These are phyloP conservation scores for Diplotaxis tenuifolia DNA, from an alignment of 345 rosid species.

Conservation along the genomic window DNA sequence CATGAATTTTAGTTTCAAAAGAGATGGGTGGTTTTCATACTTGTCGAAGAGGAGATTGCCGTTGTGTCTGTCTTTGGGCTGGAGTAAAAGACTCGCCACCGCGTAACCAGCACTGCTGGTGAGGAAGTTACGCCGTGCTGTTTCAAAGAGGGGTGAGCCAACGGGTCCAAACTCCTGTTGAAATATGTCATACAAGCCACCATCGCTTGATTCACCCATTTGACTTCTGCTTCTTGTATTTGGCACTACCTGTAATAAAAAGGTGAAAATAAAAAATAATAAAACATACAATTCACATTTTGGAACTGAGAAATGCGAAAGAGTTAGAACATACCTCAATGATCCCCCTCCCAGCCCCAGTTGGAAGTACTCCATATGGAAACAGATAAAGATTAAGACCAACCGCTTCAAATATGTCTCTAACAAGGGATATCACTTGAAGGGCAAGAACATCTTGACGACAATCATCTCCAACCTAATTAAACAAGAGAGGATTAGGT, in stretches of 20 bases:
- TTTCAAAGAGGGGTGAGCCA: slow-evolving; percentile 77
- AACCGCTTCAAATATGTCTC: slow-evolving; percentile 78
- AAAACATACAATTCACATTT: not conserved
- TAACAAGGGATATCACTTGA: slow-evolving; percentile 81
- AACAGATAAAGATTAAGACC: slow-evolving; percentile 78
- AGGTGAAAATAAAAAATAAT: not conserved
- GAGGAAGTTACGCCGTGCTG: slow-evolving; percentile 74
- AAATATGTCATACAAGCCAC: slow-evolving; percentile 90
- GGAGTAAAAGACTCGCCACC: slow-evolving; percentile 86
- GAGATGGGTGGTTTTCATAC: slow-evolving; percentile 20
- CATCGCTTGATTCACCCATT: slow-evolving; percentile 95
- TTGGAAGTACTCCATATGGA: slow-evolving; percentile 97
- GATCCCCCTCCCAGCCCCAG: slow-evolving; percentile 84
- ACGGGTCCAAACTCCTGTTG: slow-evolving; percentile 89
- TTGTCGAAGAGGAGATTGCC: slow-evolving; percentile 90
- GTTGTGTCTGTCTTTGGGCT: slow-evolving; percentile 92
- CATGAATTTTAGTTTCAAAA: not conserved
- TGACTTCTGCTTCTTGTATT: slow-evolving; percentile 85
- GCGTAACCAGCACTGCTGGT: slow-evolving; percentile 94
- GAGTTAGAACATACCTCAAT: slow-evolving; percentile 56
- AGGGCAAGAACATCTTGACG: slow-evolving; percentile 99
- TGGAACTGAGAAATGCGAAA: not conserved
- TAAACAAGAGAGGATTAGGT: slow-evolving; percentile 18
- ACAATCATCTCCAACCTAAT: slow-evolving; percentile 98
- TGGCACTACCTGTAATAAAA: slow-evolving; percentile 65